Evolutionary conservation across 2,329 filamentous ascomycete genomes (phyloP).

Genomic region (Akanthomyces lecanii): DNA sequence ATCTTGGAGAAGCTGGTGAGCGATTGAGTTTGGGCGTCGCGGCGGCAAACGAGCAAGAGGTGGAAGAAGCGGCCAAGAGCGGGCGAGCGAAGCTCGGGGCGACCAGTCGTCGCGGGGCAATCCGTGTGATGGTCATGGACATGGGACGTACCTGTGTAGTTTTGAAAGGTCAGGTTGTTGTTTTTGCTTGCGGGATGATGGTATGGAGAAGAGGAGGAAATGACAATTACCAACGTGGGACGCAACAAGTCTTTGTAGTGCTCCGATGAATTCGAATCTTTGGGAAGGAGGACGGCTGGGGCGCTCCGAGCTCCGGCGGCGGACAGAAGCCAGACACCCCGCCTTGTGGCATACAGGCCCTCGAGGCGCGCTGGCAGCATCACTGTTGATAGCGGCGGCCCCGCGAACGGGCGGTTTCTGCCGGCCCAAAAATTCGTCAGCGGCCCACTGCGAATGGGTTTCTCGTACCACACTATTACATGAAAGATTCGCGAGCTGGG

Average conservation of each 20-base stretch:
- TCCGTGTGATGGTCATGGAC: constrained; percentile 22
- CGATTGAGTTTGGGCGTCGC: neutral
- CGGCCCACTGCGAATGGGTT: constrained; percentile 12
- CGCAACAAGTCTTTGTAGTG: constrained; percentile 8
- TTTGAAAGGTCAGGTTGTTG: neutral
- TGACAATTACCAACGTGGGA: constrained; percentile 8
- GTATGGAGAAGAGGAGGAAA: neutral
- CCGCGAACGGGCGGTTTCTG: constrained; percentile 19
- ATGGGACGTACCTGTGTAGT: constrained; percentile 26
- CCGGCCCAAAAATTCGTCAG: constrained; percentile 19
- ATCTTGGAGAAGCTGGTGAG: constrained; percentile 15
- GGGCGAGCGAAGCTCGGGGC: constrained; percentile 2
- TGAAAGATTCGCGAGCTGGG: constrained; percentile 3
- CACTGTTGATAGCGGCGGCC: neutral
- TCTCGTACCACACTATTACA: constrained; percentile 18
- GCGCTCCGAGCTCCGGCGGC: constrained; percentile 15
- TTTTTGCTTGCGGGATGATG: neutral
- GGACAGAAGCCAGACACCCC: neutral
- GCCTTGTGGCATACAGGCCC: neutral
- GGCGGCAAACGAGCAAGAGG: neutral
- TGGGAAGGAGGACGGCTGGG: neutral
- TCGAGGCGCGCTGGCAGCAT: neutral
- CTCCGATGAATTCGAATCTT: neutral
- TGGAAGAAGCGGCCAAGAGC: neutral
- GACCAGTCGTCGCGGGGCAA: constrained; percentile 18